These are phyloP conservation scores for Globisporangium acanthophoron DNA, from an alignment of 352 stramenopile genomes.

Conservation along the genomic window DNA sequence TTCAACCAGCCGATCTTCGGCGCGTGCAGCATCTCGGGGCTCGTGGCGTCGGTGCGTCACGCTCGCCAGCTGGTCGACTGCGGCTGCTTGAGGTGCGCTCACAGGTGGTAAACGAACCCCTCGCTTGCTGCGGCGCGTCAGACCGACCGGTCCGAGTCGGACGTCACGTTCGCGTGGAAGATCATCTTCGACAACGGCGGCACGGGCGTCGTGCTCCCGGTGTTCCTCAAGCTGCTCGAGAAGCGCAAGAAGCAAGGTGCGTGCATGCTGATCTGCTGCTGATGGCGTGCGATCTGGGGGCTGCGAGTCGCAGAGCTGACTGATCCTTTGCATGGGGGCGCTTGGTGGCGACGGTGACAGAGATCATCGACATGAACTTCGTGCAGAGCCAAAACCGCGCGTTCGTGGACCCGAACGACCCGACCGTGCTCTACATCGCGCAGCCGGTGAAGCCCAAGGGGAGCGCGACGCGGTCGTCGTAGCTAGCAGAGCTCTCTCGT, in stretches of 20 bases:
- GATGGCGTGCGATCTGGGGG: background rate
- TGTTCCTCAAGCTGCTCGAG: conserved; percentile 80
- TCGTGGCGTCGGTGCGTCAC: conserved; percentile 44
- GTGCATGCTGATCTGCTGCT: background rate
- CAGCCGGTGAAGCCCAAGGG: conserved; percentile 45
- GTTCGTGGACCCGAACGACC: conserved; percentile 85
- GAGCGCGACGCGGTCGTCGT: conserved; percentile 8
- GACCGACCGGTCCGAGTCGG: conserved; percentile 3
- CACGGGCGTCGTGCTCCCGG: conserved; percentile 71
- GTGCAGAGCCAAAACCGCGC: conserved; percentile 78
- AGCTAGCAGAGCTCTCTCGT: background rate
- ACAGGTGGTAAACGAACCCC: background rate
- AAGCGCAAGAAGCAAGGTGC: conserved; percentile 71
- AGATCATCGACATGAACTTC: conserved; percentile 66
- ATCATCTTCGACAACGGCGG: conserved; percentile 83
- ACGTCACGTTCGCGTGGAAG: conserved; percentile 58
- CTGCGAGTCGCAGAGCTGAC: background rate
- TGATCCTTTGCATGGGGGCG: background rate
- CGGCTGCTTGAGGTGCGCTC: background rate
- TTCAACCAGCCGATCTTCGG: conserved; percentile 90
- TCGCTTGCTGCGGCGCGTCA: background rate
- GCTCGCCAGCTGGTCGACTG: background rate
- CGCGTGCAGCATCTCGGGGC: conserved; percentile 79
- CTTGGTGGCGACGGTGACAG: conserved; percentile 10
- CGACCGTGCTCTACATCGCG: conserved; percentile 77